Conservation (phyloP, 495 filamentous ascomycete species). For the Melanomma pulvis-pyrius region DNA sequence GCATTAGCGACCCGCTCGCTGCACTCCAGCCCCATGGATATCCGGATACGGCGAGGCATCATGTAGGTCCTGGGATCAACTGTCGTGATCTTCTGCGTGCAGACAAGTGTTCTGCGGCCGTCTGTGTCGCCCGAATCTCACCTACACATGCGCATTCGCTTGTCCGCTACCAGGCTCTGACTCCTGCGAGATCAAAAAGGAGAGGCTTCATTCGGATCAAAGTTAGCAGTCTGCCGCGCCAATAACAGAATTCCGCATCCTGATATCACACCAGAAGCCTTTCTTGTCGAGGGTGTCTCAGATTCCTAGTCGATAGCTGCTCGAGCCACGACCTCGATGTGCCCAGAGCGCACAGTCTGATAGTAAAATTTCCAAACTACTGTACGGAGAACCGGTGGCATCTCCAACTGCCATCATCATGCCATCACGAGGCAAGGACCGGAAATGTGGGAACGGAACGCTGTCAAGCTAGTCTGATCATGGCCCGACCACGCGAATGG, state of each 20-base stretch:
- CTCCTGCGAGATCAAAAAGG: conserved; percentile 21
- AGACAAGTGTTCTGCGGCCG: conserved; percentile 4
- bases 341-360: conserved; percentile 24
- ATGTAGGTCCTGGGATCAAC: conserved; percentile 14
- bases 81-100: conserved; percentile 23
- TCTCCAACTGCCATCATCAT: conserved; percentile 5
- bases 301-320: conserved; percentile 23
- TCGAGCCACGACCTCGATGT: conserved; percentile 12
- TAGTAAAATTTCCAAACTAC: conserved; percentile 6
- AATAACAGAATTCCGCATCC: conserved; percentile 20
- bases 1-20: conserved; percentile 27
- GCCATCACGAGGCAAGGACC: conserved; percentile 14
- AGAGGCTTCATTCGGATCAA: conserved; percentile 9
- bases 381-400: too few species aligned
- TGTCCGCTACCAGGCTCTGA: conserved; percentile 16
- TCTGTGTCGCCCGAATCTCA: conserved; percentile 30
- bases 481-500: conserved; percentile 7
- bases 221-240: conserved; percentile 14
- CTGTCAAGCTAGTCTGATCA: not conserved
- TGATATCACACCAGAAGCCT: conserved; percentile 22
- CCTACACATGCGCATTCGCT: conserved; percentile 24
- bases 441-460: not conserved
- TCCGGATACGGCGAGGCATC: conserved; percentile 12
- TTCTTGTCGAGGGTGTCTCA: conserved; percentile 22
- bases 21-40: conserved; percentile 1